These are phyloP conservation scores for Salvia sclarea DNA, from an alignment of 305 asterid species.

Conservation along the genomic window DNA sequence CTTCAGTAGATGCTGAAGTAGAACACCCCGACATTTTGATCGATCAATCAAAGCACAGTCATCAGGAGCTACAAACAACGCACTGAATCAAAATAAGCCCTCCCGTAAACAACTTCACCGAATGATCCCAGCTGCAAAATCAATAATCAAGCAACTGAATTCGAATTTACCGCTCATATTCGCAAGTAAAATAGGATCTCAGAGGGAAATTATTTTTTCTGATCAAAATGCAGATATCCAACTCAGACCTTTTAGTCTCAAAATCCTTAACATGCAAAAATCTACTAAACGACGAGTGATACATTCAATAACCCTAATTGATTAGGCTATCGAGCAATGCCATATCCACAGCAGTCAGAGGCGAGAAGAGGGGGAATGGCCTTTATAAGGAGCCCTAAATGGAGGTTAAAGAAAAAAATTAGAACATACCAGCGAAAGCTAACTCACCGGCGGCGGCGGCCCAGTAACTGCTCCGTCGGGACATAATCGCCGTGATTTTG, in stretches of 20 bases:
- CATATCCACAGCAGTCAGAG: not conserved
- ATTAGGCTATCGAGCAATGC: slow-evolving; percentile 16
- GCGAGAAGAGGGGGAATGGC: not conserved
- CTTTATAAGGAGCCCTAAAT: slow-evolving; percentile 15
- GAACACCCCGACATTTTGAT: slow-evolving; percentile 49
- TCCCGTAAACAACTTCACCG: slow-evolving; percentile 1
- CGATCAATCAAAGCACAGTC: slow-evolving; percentile 25
- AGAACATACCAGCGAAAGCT: slow-evolving; percentile 10
- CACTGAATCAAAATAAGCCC: slow-evolving; percentile 24
- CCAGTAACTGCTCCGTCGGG: slow-evolving; percentile 8
- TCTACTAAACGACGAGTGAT: not conserved
- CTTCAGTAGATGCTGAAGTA: slow-evolving; percentile 39
- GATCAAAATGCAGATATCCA: not conserved
- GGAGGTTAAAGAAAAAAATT: not conserved
- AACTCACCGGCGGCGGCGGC: slow-evolving; percentile 15
- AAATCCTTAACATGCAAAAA: slow-evolving; percentile 6
- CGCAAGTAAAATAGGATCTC: not conserved
- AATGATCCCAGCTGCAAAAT: slow-evolving; percentile 25
- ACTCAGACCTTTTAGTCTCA: slow-evolving; percentile 8
- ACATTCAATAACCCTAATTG: not conserved
- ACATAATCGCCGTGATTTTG: slow-evolving; percentile 6
- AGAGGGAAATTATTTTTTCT: not conserved
- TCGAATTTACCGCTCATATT: not conserved
- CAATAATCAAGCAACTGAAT: slow-evolving; percentile 16
- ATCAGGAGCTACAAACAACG: slow-evolving; percentile 19